Base-by-base conservation (phyloP, 352 stramenopile species). In the Pythium scleroteichum region DNA sequence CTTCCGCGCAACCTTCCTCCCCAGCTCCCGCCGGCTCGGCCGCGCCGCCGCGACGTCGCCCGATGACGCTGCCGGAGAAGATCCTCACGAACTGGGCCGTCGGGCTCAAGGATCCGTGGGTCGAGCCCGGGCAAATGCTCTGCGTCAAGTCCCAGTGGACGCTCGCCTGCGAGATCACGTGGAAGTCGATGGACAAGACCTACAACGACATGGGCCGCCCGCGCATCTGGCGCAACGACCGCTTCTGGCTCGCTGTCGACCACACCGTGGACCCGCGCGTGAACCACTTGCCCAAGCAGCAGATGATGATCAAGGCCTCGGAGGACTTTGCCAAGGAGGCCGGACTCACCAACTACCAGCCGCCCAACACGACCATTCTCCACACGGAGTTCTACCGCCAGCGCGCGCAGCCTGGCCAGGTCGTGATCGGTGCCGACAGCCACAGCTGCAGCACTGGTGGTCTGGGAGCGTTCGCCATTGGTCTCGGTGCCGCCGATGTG, bases 101-200 rank as follows among this genome's bases (percentile, higher is more conserved):
- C 44, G 84, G 84, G 2, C 78, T 92, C 27, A 77, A 73, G 22
- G 69, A 82, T 53, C 82, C 82, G 20, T 79, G 82, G 60, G 73
- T 94, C 12, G 51, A 75, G 32, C 80, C 81, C 2, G 79, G 78
- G 17, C 78, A 94, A 53, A 90, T 94, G 80, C 74, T 94, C 56
- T 94, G 84, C 68, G 84, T 94, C 39, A 92, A 94, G 61, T 73
- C 78, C 41, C 78, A 92, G 68, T 94, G 84, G 84, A 92, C 84
- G 56, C 71, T 94, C 22, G 84, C 84, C 16, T 91, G 84, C 62
- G 84, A 94, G 69, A 90, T 94, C 75, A 94, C 84, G 60, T 94
- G 84, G 84, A 94, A 94, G 70, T 91, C 82, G 17, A 94, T 94
- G 84, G 84, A 94, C 82, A 94, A 94, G 65, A 92, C 83, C 56